These are phyloP conservation scores for Leishmania guyanensis DNA, from an alignment of 208 protist species.

Conservation along the genomic window DNA sequence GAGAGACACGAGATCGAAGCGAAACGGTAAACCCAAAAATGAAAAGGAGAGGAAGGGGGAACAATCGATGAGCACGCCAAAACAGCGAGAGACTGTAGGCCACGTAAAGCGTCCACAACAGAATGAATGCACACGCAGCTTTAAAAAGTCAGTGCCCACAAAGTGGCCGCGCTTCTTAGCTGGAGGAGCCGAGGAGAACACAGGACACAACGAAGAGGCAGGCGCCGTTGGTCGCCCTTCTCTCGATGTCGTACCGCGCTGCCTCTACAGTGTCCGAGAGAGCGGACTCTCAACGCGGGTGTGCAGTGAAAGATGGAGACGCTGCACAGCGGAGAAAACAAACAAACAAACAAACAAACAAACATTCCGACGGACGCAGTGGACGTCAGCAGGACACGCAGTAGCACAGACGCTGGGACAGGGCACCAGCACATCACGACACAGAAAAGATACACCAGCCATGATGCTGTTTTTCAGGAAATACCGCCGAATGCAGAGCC, in stretches of 20 bases:
- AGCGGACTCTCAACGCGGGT: not conserved
- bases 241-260: not conserved
- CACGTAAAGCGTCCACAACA: no score
- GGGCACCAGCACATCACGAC: not conserved
- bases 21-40: not conserved
- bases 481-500: not conserved
- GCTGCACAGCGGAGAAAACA: not conserved
- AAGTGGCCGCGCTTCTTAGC: not conserved
- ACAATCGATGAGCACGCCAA: not conserved
- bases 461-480: not conserved
- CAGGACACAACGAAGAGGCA: not conserved
- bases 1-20: not conserved
- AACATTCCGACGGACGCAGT: not conserved
- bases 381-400: not conserved
- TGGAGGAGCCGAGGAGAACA: not conserved
- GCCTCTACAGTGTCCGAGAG: not conserved
- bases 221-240: not conserved
- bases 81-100: no score
- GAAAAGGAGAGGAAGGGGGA: not conserved
- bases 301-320: not conserved
- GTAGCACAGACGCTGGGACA: not conserved
- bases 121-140: not conserved
- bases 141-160: not conserved
- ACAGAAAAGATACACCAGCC: not conserved
- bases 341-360: not conserved